Percentiles rank a stretch among this genome's conserved stretches.
These are phyloP conservation scores for Geum urbanum DNA, from an alignment of 306 rosid species.

Conservation along the genomic window DNA sequence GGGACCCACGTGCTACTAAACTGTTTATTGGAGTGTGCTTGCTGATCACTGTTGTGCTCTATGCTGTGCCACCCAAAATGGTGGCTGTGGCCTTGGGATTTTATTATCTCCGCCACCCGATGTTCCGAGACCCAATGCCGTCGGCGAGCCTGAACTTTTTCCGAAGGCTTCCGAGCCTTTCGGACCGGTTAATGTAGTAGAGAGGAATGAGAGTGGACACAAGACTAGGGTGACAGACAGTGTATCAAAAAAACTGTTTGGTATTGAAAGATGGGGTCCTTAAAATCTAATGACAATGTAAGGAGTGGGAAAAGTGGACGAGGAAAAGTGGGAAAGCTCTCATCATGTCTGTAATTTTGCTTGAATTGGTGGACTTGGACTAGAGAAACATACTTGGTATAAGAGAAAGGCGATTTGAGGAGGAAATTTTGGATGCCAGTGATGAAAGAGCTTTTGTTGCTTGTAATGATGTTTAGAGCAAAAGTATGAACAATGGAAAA, in stretches of 20 bases:
- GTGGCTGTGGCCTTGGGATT: slow-evolving; percentile 88
- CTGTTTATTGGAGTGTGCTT: slow-evolving; percentile 47
- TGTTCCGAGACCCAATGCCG: slow-evolving; percentile 54
- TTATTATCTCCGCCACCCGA: slow-evolving; percentile 58
- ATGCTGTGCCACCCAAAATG: slow-evolving; percentile 54
- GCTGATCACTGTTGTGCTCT: slow-evolving; percentile 37
- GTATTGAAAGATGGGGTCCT: slow-evolving; percentile 47
- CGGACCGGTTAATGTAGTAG: slow-evolving; percentile 85
- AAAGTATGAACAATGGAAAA: slow-evolving; percentile 25
- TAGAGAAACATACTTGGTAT: slow-evolving; percentile 36
- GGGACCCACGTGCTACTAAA: slow-evolving; percentile 85
- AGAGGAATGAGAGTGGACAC: slow-evolving; percentile 16
- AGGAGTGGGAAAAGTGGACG: slow-evolving; percentile 34
- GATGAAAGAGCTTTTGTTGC: slow-evolving; percentile 13
- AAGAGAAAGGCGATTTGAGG: slow-evolving; percentile 37
- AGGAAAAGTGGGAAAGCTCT: slow-evolving; percentile 47
- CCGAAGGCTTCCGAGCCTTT: slow-evolving; percentile 71
- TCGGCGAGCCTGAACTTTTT: slow-evolving; percentile 50
- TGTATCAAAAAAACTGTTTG: slow-evolving; percentile 20
- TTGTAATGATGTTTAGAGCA: slow-evolving; percentile 36
- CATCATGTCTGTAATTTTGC: slow-evolving; percentile 35
- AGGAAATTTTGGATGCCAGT: slow-evolving; percentile 21
- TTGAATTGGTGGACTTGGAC: slow-evolving; percentile 40
- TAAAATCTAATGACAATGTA: slow-evolving; percentile 24
- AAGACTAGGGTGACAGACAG: background rate